phyloP scores from a whole-genome alignment of 1,284 basidiomycete species.

The Puccinia horiana region DNA sequence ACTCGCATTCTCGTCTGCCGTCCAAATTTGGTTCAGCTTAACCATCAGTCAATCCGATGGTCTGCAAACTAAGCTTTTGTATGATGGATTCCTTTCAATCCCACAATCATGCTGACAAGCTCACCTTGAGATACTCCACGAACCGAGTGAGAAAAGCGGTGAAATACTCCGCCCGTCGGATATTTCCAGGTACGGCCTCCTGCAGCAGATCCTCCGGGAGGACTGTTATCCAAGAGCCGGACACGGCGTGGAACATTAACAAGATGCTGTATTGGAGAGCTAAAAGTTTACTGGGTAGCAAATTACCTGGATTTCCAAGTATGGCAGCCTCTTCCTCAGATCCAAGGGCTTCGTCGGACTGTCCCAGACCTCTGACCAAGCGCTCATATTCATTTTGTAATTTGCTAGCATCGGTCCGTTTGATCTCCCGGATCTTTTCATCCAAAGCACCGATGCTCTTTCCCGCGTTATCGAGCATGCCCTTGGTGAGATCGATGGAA shows the following conservation, averaged over 20 bases:
- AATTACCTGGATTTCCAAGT: slow-evolving; percentile 77
- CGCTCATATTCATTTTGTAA: slow-evolving; percentile 97
- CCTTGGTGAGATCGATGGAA: slow-evolving; percentile 95
- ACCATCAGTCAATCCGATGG: neutral
- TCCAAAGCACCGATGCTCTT: slow-evolving; percentile 83
- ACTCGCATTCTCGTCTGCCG: slow-evolving; percentile 93
- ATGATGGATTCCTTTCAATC: neutral
- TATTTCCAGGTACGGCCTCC: slow-evolving; percentile 96
- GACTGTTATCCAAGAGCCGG: slow-evolving; percentile 63
- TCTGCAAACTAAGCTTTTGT: neutral
- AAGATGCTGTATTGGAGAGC: neutral
- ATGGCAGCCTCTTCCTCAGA: slow-evolving; percentile 62
- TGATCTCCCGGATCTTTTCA: slow-evolving; percentile 94
- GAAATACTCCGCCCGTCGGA: slow-evolving; percentile 97
- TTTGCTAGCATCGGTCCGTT: slow-evolving; percentile 86
- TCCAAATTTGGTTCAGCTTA: slow-evolving; percentile 13
- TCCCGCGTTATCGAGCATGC: slow-evolving; percentile 93
- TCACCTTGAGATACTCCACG: slow-evolving; percentile 94
- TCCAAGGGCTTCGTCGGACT: slow-evolving; percentile 62
- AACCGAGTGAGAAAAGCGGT: slow-evolving; percentile 97
- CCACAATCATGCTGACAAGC: neutral
- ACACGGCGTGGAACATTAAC: neutral
- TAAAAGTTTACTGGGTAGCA: neutral
- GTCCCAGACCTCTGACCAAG: slow-evolving; percentile 90
- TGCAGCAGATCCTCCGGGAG: slow-evolving; percentile 90